phyloP scores from a whole-genome alignment of 371 early-diverging fungal genomes.

The Blakeslea trispora region DNA sequence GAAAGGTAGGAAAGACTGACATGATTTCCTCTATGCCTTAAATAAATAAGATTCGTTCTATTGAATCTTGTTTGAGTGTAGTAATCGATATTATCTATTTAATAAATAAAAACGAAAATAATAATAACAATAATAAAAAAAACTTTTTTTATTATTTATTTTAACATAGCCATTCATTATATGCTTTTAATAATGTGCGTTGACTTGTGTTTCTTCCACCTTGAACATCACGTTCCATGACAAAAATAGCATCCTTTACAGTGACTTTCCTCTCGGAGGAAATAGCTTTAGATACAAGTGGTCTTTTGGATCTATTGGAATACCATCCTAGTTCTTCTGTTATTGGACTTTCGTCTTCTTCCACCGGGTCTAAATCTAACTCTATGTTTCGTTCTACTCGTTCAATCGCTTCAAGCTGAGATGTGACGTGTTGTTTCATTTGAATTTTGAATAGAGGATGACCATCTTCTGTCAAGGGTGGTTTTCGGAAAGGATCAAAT shows the following conservation, averaged over 20 bases:
- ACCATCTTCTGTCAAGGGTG: slow-evolving; percentile 56
- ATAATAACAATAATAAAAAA: slow-evolving; percentile 13
- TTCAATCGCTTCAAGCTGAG: slow-evolving; percentile 71
- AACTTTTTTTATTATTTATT: slow-evolving; percentile 6
- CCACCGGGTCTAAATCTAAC: slow-evolving; percentile 42
- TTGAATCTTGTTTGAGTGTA: slow-evolving; percentile 1
- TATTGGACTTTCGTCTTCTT: slow-evolving; percentile 44
- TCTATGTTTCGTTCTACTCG: slow-evolving; percentile 68
- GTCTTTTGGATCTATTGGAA: slow-evolving; percentile 12
- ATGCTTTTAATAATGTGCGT: slow-evolving; percentile 64
- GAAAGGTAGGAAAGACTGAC: slow-evolving; percentile 30
- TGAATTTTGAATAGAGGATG: slow-evolving; percentile 67
- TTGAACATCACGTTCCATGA: slow-evolving; percentile 70
- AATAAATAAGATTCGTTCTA: too few relatives aligned
- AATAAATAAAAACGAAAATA: slow-evolving; percentile 1
- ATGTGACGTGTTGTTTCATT: slow-evolving; percentile 66
- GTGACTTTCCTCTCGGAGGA: slow-evolving; percentile 54
- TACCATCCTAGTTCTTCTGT: slow-evolving; percentile 20
- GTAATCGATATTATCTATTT: slow-evolving; percentile 4
- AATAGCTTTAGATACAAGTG: slow-evolving; percentile 5
- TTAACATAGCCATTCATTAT: slow-evolving; percentile 44
- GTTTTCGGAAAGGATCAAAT: slow-evolving; percentile 60
- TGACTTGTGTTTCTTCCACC: slow-evolving; percentile 60
- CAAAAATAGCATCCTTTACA: slow-evolving; percentile 73
- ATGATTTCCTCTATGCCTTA: slow-evolving; percentile 14